Base-by-base conservation (phyloP, 495 filamentous ascomycete species). In the Hyaloscypha variabilis region DNA sequence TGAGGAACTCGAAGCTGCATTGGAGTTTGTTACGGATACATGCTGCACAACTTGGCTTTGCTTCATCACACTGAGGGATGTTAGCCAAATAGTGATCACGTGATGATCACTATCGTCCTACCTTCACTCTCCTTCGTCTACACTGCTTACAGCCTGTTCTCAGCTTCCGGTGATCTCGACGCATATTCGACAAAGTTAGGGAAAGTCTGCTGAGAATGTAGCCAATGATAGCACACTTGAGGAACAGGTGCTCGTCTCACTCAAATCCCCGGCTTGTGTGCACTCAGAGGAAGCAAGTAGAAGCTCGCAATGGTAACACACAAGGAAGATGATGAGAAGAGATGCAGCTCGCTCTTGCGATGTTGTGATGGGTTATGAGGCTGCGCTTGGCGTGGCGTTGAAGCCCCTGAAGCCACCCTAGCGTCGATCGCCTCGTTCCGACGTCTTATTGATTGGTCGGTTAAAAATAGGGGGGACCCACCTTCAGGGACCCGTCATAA, bases 1-100 rank as follows among this genome's bases (percentile, higher is more conserved):
- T 62, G 0, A 66, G 58, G 52, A 66, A 66, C 29, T 58, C 58
- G 29, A 66, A 39, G 26, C 57, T 66, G 30, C 64, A 66, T 56
- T 24, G 28, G 4, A 62, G 25, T 14, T 28, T 42, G 30, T 56
- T 56, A 21, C 54, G 56, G 17, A 57, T 46, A 31, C 64, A 66
- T 6, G 13, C 29, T 3, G 31, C n/a, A 26, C 64, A 66, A 1
- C 10, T 14, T 21, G 64, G 64, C 31, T 56, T 66, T 30, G 25
- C 54, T 34, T 66, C 64, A 57, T 62, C 58, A 28, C 64, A 66
- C 64, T 66, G 26, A 3, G 14, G 42, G 23, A 23, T 14, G 10
- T 23, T 42, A 23, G n/a, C 17, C n/a, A 10, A 21, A 17, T 39
- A 13, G 23, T 8, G 8, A 46, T 42, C 58, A 60, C 58, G 36